Base-by-base conservation (phyloP, 148 eudicot genomes). In the Diospyros lotus region DNA sequence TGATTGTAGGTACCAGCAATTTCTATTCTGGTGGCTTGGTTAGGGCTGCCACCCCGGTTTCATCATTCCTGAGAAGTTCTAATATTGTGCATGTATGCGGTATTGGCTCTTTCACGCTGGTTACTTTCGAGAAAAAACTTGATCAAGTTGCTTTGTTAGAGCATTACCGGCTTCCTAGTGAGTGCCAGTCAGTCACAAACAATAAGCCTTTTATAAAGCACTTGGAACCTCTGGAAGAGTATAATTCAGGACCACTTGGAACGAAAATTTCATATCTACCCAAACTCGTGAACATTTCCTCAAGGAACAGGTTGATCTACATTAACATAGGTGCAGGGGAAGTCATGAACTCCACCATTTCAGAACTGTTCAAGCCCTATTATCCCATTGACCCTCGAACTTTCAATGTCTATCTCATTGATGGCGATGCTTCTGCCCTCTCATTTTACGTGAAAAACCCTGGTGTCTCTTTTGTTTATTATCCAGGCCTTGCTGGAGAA, bases 401-500 rank as follows among this genome's bases (percentile, higher is more conserved):
- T 51, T 84, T 93, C 55, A 80, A 81, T 2, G 86, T 85, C 48
- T 89, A 82, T 55, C 75, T 93, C 39, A 82, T 93, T 7, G 97
- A 91, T 83, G 92, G 91, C 14, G 86, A 89, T 46, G 82, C 87
- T 15, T 77, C 87, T 50, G 91, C 83, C 28, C 68, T 93, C 72
- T 77, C 94, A 18, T 88, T 94, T 44, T 88, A 89, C 80, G 92
- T 89, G 39, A 88, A 87, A 51, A 85, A 81, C 38, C 94, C 98
- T 1, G 98, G 98, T 50, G 79, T 88, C 62, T 88, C 86, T 80
- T 93, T 91, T 79, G 84, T 93, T 53, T 93, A 93, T 76, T 83
- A 89, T 79, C 98, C 96, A 2, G 87, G 80, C 5, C 76, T 93
- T 53, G 87, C 84, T 0, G 92, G 82, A 58, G 85, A 3, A 58